These are phyloP conservation scores for Volutella citrinella DNA, from an alignment of 2,329 filamentous ascomycete genomes.

Conservation along the genomic window DNA sequence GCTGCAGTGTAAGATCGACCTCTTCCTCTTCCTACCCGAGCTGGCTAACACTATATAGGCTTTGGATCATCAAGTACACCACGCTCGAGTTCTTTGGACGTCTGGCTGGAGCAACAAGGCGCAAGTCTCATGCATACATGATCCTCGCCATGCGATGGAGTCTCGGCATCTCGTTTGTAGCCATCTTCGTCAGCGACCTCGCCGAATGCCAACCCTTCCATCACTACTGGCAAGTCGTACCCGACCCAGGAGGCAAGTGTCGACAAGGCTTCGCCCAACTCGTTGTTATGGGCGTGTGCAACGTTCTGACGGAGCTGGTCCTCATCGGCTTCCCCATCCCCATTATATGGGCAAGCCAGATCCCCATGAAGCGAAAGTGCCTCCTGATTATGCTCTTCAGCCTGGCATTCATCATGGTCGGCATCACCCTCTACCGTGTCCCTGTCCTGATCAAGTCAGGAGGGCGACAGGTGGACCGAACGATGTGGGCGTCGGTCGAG, in stretches of 20 bases:
- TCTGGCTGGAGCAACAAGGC: conserved; percentile 76
- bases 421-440: conserved; percentile 72
- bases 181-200: conserved; percentile 74
- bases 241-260: conserved; percentile 79
- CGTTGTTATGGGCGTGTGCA: conserved; percentile 77
- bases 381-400: conserved; percentile 77
- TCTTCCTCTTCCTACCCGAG: conserved; percentile 6
- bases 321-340: conserved; percentile 83
- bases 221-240: conserved; percentile 72
- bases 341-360: conserved; percentile 75
- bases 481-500: conserved; percentile 81
- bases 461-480: conserved; percentile 78
- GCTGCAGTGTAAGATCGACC: conserved; percentile 68
- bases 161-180: conserved; percentile 70
- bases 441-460: conserved; percentile 65
- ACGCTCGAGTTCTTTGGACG: conserved; percentile 87
- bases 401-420: conserved; percentile 71
- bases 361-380: conserved; percentile 71
- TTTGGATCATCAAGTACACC: conserved; percentile 87
- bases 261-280: conserved; percentile 81
- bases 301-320: conserved; percentile 80
- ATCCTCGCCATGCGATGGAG: conserved; percentile 69
- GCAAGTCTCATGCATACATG: conserved; percentile 65
- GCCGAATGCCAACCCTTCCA: conserved; percentile 73
- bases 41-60: conserved; percentile 43